Base-by-base conservation (phyloP, 2,329 filamentous ascomycete species). In the Trematosphaeria pertusa region DNA sequence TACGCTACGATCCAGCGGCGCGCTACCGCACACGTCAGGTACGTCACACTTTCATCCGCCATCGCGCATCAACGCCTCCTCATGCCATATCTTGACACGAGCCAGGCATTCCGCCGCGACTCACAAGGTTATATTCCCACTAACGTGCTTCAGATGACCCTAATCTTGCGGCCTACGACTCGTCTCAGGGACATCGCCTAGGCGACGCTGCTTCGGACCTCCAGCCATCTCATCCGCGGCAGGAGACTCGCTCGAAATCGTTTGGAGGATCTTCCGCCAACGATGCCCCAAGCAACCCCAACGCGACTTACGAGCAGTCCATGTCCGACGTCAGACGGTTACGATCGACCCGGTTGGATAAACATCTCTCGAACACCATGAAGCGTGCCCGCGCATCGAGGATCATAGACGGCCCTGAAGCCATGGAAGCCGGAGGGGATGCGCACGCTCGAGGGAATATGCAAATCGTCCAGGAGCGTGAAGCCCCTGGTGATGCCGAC, bases 291-390 rank as follows among this genome's bases (percentile, higher is more conserved):
- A 56, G 51, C 30, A 69, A 86, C 62, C 90, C 88, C 40, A 70
- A 63, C 24, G 62, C 69, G 12, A 91, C 89, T 20, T 94, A 97
- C 68, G 93, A 97, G 75, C 95, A 92, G 74, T 96, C 93, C 36
- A 86, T 99, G 59, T 95, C 94, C 58, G 94, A 99, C 73, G 94
- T 99, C 67, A 87, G 91, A 62, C 84, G 94, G 52, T 75, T 99
- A 48, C 86, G 93, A 56, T 97, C 94, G 52, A 97, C 93, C 17
- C 87, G 94, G 21, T 87, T 97, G 67, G 93, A 99, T 65, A 93
- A 95, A 66, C 91, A 96, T 63, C 77, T 99, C 33, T 97, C 93
- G 26, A 95, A 91, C 17, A 97, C 91, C 39, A 91, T 93, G 70
- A 89, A 89, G 68, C 94, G 92, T 63, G 90, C 93, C 37, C 84